These are phyloP conservation scores for Neopestalotiopsis clavispora DNA, from an alignment of 2,329 filamentous ascomycete species.

Conservation along the genomic window DNA sequence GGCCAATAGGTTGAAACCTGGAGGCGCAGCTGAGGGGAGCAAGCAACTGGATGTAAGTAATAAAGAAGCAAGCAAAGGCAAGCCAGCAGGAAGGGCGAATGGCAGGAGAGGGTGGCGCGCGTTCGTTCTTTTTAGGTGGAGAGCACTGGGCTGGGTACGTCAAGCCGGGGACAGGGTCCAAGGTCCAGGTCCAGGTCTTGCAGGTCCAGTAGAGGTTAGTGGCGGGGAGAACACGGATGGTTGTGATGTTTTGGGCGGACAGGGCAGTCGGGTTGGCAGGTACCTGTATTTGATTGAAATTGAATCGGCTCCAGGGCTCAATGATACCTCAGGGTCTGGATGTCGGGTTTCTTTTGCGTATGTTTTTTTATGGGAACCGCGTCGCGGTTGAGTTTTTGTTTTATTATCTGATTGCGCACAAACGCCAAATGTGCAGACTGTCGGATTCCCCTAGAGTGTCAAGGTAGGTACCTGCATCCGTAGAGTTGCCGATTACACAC, in stretches of 20 bases:
- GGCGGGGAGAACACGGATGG: slow-evolving; percentile 7
- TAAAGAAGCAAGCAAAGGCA: slow-evolving; percentile 11
- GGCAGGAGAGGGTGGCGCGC: slow-evolving; percentile 19
- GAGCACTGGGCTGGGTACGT: background rate
- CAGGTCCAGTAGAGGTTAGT: slow-evolving; percentile 13
- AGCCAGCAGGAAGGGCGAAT: background rate
- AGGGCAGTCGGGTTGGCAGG: background rate
- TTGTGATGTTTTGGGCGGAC: slow-evolving; percentile 2
- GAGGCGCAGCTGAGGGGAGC: background rate
- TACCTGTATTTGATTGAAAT: background rate
- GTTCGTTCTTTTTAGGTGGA: slow-evolving; percentile 16
- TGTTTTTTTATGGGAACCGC: background rate
- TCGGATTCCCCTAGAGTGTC: background rate
- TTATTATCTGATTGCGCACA: background rate
- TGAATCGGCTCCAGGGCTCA: background rate
- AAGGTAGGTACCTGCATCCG: background rate
- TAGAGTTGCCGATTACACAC: background rate
- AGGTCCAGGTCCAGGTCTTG: background rate
- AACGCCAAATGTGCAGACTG: background rate
- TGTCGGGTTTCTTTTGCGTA: background rate
- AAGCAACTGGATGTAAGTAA: background rate
- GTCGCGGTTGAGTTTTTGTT: background rate
- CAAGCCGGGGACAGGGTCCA: slow-evolving; percentile 12
- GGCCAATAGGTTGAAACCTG: background rate
- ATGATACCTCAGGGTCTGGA: background rate